phyloP scores from a whole-genome alignment of 495 filamentous ascomycete species.

The Neurospora sp. region DNA sequence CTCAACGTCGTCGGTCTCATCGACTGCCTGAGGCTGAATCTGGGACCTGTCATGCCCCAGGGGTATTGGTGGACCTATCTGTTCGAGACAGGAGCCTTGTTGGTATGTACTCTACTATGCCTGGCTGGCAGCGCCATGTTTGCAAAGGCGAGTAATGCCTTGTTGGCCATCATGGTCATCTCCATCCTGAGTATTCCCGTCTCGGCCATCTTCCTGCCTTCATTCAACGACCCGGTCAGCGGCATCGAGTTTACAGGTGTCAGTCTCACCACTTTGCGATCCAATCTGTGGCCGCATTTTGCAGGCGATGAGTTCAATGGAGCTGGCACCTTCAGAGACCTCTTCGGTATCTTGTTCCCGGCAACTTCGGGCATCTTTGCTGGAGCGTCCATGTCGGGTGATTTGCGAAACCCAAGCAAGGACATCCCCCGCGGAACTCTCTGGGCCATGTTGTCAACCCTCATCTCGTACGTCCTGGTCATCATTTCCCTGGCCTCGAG shows the following conservation, averaged over 20 bases:
- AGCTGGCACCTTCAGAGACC: conserved; percentile 65
- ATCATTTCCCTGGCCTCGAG: conserved; percentile 74
- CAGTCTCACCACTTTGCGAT: conserved; percentile 54
- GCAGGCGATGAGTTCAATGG: conserved; percentile 36
- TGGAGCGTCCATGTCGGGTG: conserved; percentile 87
- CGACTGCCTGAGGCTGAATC: conserved; percentile 71
- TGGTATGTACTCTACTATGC: conserved; percentile 68
- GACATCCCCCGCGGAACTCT: conserved; percentile 76
- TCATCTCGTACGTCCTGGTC: conserved; percentile 64
- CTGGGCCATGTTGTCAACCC: conserved; percentile 64
- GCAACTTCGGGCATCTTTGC: conserved; percentile 61
- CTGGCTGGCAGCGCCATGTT: conserved; percentile 75
- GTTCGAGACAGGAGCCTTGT: conserved; percentile 61
- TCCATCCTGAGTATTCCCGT: conserved; percentile 76
- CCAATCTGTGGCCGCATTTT: conserved; percentile 56
- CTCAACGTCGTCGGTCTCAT: conserved; percentile 84
- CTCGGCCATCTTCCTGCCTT: conserved; percentile 54
- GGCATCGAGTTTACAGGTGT: conserved; percentile 71
- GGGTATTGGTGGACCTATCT: conserved; percentile 70
- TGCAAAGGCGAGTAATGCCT: conserved; percentile 65
- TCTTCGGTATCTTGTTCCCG: conserved; percentile 83
- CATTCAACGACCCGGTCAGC: conserved; percentile 50
- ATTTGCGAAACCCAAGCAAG: conserved; percentile 73
- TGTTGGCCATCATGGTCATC: conserved; percentile 62
- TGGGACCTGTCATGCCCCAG: conserved; percentile 60